Evolutionary conservation across 495 filamentous ascomycete genomes (phyloP).

Genomic region (Trichoderma gamsii): DNA sequence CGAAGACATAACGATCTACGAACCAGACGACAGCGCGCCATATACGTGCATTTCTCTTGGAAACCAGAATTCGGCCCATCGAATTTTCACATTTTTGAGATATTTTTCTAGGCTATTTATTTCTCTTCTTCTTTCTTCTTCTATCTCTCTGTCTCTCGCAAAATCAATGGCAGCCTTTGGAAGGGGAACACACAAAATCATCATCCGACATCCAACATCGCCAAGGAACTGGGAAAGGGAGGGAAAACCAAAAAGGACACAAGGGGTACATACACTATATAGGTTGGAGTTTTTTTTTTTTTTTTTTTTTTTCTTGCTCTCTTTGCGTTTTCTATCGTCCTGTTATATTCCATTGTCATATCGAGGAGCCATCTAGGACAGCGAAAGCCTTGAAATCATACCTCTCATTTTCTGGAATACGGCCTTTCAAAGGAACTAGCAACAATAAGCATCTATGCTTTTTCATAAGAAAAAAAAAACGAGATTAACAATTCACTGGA

Average conservation of each 20-base stretch:
- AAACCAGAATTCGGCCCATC: background rate
- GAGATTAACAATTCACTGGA: background rate
- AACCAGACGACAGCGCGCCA: slow-evolving; percentile 11
- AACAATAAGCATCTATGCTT: background rate
- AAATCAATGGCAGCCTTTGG: slow-evolving; percentile 7
- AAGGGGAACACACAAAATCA: slow-evolving; percentile 4
- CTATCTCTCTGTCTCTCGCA: background rate
- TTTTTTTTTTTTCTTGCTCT: background rate
- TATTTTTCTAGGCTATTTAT: background rate
- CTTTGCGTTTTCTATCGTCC: background rate
- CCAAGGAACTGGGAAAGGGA: slow-evolving; percentile 4
- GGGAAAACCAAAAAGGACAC: background rate
- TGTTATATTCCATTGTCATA: background rate
- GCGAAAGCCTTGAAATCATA: background rate
- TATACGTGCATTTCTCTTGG: background rate
- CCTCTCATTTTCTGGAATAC: background rate
- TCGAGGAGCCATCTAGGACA: slow-evolving; percentile 5
- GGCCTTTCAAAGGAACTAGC: background rate
- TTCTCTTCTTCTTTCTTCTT: background rate
- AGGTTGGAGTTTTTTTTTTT: background rate
- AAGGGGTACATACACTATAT: slow-evolving; percentile 10
- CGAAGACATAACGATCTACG: slow-evolving; percentile 13
- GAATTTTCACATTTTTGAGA: background rate
- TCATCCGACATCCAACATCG: slow-evolving; percentile 14
- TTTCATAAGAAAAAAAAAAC: background rate